Conservation (phyloP, 2,329 filamentous ascomycete species). For the Colletotrichum falcatum region DNA sequence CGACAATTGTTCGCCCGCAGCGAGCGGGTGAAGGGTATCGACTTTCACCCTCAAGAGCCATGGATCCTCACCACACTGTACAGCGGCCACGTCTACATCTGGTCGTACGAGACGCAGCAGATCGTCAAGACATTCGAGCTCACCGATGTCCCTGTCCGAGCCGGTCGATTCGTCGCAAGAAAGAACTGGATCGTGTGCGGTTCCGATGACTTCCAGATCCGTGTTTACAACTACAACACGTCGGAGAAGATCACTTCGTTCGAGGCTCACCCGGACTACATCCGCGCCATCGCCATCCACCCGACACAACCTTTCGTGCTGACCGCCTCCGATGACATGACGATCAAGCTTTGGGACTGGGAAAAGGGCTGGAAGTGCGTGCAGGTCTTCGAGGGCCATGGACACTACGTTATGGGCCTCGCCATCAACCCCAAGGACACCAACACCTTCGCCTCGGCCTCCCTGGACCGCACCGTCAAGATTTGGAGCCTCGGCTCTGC, state of each 20-base stretch:
- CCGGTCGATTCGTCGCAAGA: constrained; percentile 93
- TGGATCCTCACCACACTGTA: constrained; percentile 97
- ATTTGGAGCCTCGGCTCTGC: constrained; percentile 96
- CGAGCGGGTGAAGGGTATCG: constrained; percentile 96
- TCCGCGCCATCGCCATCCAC: constrained; percentile 95
- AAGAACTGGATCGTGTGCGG: constrained; percentile 99
- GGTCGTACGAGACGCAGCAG: constrained; percentile 96
- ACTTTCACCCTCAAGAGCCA: constrained; percentile 97
- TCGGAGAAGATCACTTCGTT: constrained; percentile 98
- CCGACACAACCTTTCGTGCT: constrained; percentile 95
- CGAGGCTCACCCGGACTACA: constrained; percentile 98
- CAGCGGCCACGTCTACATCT: constrained; percentile 96
- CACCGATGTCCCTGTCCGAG: constrained; percentile 96
- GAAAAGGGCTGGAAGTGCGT: constrained; percentile 98
- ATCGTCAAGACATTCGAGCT: constrained; percentile 99
- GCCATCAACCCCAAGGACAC: constrained; percentile 98
- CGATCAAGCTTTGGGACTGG: constrained; percentile 99
- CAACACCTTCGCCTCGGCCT: constrained; percentile 91
- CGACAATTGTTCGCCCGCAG: constrained; percentile 76
- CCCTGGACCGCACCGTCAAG: constrained; percentile 95
- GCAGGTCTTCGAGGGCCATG: constrained; percentile 95
- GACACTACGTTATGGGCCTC: constrained; percentile 95
- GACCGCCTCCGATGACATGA: constrained; percentile 98
- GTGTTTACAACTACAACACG: constrained; percentile 99
- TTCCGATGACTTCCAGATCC: constrained; percentile 82